Conservation (phyloP, 2,329 filamentous ascomycete genomes). For the Ophiocordyceps camponoti-rufipedis region DNA sequence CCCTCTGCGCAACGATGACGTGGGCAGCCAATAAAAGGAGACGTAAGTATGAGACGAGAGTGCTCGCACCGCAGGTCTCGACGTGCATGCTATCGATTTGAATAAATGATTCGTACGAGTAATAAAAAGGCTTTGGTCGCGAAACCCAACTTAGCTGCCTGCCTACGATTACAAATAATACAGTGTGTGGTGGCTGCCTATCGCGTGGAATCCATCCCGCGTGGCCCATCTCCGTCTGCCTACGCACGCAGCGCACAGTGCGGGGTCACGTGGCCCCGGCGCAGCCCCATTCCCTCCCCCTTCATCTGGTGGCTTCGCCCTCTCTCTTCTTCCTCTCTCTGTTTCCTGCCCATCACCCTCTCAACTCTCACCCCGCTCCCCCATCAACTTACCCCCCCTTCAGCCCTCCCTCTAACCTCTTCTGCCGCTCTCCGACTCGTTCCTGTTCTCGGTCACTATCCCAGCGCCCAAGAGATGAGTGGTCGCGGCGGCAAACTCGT, state of each 20-base stretch:
- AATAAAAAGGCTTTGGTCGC: too few relatives aligned
- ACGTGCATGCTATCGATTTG: too few relatives aligned
- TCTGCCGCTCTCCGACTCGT: background rate
- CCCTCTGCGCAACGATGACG: background rate
- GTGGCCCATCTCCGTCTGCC: too few relatives aligned
- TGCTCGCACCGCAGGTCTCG: background rate
- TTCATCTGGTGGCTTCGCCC: background rate
- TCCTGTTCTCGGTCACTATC: background rate
- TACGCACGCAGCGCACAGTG: background rate
- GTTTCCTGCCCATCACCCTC: background rate
- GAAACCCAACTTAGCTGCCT: too few relatives aligned
- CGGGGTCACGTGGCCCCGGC: background rate
- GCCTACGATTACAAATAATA: too few relatives aligned
- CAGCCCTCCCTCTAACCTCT: background rate
- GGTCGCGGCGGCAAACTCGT: constrained; percentile 93
- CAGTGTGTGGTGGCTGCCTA: too few relatives aligned
- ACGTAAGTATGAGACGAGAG: background rate
- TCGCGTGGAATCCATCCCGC: too few relatives aligned
- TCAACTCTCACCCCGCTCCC: background rate
- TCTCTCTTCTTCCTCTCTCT: background rate
- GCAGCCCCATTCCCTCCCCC: background rate
- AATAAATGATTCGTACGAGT: too few relatives aligned
- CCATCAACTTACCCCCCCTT: background rate
- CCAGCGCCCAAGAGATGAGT: constrained; percentile 64
- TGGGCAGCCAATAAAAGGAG: background rate